Conservation (phyloP, 2,329 filamentous ascomycete genomes). For the Penicillium brasilianum region DNA sequence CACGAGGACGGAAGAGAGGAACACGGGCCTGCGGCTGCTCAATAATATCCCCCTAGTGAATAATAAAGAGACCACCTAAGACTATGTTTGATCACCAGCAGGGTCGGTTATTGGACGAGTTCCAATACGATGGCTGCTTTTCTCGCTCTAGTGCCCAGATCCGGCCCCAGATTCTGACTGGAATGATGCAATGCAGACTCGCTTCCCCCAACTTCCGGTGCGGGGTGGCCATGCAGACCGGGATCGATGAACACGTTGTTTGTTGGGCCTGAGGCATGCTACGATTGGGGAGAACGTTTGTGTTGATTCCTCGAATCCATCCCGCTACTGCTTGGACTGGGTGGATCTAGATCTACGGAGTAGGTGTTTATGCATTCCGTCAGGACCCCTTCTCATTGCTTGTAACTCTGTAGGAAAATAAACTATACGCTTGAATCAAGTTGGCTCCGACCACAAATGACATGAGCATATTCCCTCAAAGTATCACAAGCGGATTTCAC, state of each 20-base stretch:
- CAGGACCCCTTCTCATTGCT: not conserved
- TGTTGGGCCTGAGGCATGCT: not conserved
- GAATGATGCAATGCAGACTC: slow-evolving; percentile 12
- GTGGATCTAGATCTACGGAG: too few relatives aligned
- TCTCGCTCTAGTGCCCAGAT: slow-evolving; percentile 1
- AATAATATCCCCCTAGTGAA: not conserved
- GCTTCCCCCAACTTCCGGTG: slow-evolving; percentile 2
- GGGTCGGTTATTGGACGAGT: not conserved
- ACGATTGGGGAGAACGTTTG: too few relatives aligned
- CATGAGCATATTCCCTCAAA: not conserved
- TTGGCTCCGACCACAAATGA: not conserved
- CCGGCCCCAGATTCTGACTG: not conserved
- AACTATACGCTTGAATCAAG: not conserved
- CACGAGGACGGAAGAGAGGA: not conserved
- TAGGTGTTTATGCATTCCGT: too few relatives aligned
- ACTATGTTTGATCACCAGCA: not conserved
- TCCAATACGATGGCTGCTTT: not conserved
- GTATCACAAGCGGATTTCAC: not conserved
- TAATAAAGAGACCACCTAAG: not conserved
- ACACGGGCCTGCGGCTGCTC: not conserved
- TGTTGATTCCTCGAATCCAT: too few relatives aligned
- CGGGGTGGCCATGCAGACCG: slow-evolving; percentile 3
- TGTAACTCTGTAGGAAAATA: not conserved
- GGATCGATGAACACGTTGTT: not conserved
- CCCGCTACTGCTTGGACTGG: too few relatives aligned